These are phyloP conservation scores for Xylaria sp. DNA, from an alignment of 2,329 filamentous ascomycete genomes.

Conservation along the genomic window DNA sequence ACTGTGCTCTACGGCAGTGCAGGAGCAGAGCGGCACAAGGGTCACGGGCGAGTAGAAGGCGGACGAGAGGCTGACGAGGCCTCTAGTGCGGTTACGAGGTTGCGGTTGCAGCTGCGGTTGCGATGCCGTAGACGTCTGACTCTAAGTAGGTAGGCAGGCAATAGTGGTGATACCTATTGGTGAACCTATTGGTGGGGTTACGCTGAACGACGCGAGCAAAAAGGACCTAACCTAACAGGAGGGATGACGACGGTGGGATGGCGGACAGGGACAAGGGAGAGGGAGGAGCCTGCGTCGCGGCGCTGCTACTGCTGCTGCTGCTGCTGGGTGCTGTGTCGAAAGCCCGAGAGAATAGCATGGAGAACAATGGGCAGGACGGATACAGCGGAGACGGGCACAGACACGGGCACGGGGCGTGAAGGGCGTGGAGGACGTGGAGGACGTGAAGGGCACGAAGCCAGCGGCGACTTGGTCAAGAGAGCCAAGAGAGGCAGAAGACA, in stretches of 20 bases:
- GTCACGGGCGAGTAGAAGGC: not conserved
- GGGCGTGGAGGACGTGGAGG: not conserved
- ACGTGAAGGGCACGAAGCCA: not conserved
- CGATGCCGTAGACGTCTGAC: too few species aligned
- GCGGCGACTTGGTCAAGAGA: constrained; percentile 12
- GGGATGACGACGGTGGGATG: constrained; percentile 22
- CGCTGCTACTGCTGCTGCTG: too few species aligned
- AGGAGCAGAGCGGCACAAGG: not conserved
- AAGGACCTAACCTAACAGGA: not conserved
- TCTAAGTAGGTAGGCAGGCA: not conserved
- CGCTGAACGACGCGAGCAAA: constrained; percentile 1
- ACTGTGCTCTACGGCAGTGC: not conserved
- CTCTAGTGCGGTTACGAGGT: not conserved
- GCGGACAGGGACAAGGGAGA: not conserved
- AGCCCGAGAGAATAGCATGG: constrained; percentile 1
- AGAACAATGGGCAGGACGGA: constrained; percentile 6
- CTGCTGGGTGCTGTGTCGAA: constrained; percentile 1
- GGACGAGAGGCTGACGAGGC: not conserved
- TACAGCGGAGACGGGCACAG: not conserved
- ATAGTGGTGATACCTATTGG: not conserved
- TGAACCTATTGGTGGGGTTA: constrained; percentile 17
- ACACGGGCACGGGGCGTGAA: not conserved
- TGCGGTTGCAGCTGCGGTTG: too few species aligned
- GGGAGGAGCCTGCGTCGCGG: constrained; percentile 1
- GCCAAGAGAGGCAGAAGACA: constrained; percentile 16